A percentile compares a stretch with the other conserved stretches of the same genome.
These are phyloP conservation scores for Piper longum DNA, from an alignment of 164 flowering plant species.

Conservation along the genomic window DNA sequence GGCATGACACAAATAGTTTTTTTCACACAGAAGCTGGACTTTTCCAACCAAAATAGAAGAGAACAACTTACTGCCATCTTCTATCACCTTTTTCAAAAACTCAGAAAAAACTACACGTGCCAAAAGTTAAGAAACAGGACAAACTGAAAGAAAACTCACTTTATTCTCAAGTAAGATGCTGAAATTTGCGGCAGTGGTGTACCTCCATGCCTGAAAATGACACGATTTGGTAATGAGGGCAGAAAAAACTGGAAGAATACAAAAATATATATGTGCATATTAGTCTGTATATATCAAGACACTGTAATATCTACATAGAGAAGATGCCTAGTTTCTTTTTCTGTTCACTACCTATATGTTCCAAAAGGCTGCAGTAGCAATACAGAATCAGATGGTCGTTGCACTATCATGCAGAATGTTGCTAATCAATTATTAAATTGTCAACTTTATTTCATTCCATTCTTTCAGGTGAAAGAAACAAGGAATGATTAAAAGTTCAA, in stretches of 20 bases:
- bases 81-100: too few relatives aligned
- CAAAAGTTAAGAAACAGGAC: not conserved
- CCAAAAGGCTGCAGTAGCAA: too few relatives aligned
- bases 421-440: too few relatives aligned
- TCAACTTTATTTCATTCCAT: not conserved
- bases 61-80: too few relatives aligned
- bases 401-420: not conserved
- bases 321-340: not conserved
- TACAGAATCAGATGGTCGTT: too few relatives aligned
- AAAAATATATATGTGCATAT: not conserved
- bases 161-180: conserved; percentile 35
- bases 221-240: not conserved
- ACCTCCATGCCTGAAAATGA: conserved; percentile 49
- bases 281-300: not conserved
- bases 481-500: not conserved
- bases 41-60: too few relatives aligned
- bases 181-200: conserved; percentile 44
- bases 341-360: too few relatives aligned
- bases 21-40: too few relatives aligned
- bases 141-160: conserved; percentile 32
- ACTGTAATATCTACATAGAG: not conserved
- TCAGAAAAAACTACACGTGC: too few relatives aligned
- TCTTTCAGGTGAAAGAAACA: not conserved
- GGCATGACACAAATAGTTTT: too few relatives aligned
- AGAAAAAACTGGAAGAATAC: not conserved